Conservation (phyloP, 2,329 filamentous ascomycete genomes). For the Fusarium sterilihyphosum region DNA sequence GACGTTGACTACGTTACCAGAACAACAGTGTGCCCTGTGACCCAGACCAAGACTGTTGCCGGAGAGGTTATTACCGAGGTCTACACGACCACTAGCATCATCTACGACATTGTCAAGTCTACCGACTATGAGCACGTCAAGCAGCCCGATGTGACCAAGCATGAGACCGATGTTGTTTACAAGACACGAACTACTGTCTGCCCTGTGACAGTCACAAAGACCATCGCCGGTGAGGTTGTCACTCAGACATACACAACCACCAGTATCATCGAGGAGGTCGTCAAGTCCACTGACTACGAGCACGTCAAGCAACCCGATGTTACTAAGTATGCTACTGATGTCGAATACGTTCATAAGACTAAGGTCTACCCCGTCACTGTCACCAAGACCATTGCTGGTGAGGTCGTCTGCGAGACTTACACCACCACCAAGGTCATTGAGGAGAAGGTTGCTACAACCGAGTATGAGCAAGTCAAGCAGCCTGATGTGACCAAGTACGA, state of each 20-base stretch:
- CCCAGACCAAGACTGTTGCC: constrained; percentile 48
- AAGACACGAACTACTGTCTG: constrained; percentile 56
- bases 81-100: constrained; percentile 44
- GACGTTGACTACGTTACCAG: constrained; percentile 52
- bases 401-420: constrained; percentile 53
- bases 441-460: constrained; percentile 44
- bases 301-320: constrained; percentile 52
- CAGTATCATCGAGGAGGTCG: constrained; percentile 43
- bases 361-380: constrained; percentile 55
- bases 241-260: constrained; percentile 50
- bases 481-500: constrained; percentile 49
- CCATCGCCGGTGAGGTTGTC: constrained; percentile 53
- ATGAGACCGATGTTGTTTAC: constrained; percentile 49
- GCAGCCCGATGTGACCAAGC: constrained; percentile 50
- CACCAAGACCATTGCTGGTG: constrained; percentile 47
- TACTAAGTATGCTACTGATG: constrained; percentile 47
- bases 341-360: constrained; percentile 56
- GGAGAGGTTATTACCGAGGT: constrained; percentile 42
- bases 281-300: constrained; percentile 47
- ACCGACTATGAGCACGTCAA: constrained; percentile 49
- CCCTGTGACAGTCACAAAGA: constrained; percentile 46
- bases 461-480: constrained; percentile 47
- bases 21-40: constrained; percentile 58
- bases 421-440: constrained; percentile 43
- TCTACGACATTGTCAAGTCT: constrained; percentile 41